Conservation (phyloP, 106 monocot genomes). For the Triglochin maritima region DNA sequence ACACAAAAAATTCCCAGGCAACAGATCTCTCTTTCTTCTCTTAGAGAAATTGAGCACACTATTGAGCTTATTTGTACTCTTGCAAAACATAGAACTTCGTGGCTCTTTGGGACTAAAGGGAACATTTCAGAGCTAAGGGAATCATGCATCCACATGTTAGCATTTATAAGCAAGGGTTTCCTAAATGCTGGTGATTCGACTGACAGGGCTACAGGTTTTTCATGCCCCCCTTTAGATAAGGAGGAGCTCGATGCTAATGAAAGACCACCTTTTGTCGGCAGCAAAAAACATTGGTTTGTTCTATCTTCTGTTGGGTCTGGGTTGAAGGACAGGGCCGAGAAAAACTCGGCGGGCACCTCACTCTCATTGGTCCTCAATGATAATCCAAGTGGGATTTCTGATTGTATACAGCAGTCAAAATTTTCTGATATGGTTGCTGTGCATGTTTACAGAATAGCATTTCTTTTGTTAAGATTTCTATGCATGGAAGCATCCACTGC, state of each 20-base stretch:
- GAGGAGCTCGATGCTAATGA: conserved; percentile 43
- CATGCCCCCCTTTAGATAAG: conserved; percentile 40
- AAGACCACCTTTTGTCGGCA: conserved; percentile 31
- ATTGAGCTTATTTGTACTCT: conserved; percentile 59
- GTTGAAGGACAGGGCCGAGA: conserved; percentile 8
- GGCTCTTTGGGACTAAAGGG: conserved; percentile 42
- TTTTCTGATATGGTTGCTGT: conserved; percentile 58
- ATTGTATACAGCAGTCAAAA: conserved; percentile 17
- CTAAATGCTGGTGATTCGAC: conserved; percentile 30
- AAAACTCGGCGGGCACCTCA: background rate
- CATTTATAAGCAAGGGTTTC: conserved; percentile 66
- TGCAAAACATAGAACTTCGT: conserved; percentile 35
- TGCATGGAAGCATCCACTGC: conserved; percentile 75
- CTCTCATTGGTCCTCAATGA: conserved; percentile 20
- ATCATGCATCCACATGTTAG: conserved; percentile 62
- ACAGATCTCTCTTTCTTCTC: conserved; percentile 39
- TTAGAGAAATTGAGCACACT: conserved; percentile 43
- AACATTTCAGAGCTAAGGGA: conserved; percentile 56
- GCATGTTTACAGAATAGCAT: conserved; percentile 65
- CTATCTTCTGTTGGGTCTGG: conserved; percentile 16
- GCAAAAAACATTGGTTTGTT: conserved; percentile 66
- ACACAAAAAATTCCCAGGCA: conserved; percentile 19
- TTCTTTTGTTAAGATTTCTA: conserved; percentile 63
- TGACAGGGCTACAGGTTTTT: conserved; percentile 8
- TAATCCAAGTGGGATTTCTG: conserved; percentile 16